phyloP scores from a whole-genome alignment of 306 rosid species.

The Trifolium pratense region DNA sequence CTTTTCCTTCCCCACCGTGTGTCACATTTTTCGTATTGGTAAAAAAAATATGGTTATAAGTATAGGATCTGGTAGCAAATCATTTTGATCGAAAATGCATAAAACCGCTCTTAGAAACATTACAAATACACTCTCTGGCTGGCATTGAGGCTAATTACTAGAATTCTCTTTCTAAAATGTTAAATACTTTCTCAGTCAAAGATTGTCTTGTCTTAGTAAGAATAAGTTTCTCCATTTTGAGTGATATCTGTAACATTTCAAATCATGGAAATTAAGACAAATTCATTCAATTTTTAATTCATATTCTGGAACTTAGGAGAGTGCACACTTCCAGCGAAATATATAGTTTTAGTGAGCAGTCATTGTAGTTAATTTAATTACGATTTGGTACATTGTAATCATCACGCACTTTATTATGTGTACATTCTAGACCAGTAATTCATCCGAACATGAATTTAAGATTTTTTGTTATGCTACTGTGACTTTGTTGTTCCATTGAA shows the following conservation, averaged over 20 bases:
- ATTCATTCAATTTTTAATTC: neutral
- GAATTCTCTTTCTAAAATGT: neutral
- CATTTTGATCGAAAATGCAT: conserved; percentile 1
- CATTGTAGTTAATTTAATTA: conserved; percentile 15
- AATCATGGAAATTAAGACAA: conserved; percentile 19
- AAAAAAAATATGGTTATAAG: conserved; percentile 7
- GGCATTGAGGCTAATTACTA: conserved; percentile 5
- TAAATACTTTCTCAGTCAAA: conserved; percentile 5
- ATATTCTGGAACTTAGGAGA: conserved; percentile 17
- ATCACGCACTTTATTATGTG: conserved; percentile 25
- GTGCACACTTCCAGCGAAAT: conserved; percentile 19
- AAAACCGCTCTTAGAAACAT: neutral
- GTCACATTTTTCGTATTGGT: neutral
- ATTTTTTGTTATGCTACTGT: conserved; percentile 4
- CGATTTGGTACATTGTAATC: conserved; percentile 13
- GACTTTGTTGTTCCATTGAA: neutral
- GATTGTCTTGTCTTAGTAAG: too few species aligned
- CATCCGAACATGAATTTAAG: conserved; percentile 2
- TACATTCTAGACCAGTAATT: conserved; percentile 13
- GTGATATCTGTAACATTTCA: neutral
- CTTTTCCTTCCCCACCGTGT: neutral
- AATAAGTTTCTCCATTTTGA: neutral
- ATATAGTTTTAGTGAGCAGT: conserved; percentile 11
- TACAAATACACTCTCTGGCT: neutral
- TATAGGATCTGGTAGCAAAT: conserved; percentile 10